phyloP scores from a whole-genome alignment of 2,329 filamentous ascomycete species.

The Mariannaea sp. region DNA sequence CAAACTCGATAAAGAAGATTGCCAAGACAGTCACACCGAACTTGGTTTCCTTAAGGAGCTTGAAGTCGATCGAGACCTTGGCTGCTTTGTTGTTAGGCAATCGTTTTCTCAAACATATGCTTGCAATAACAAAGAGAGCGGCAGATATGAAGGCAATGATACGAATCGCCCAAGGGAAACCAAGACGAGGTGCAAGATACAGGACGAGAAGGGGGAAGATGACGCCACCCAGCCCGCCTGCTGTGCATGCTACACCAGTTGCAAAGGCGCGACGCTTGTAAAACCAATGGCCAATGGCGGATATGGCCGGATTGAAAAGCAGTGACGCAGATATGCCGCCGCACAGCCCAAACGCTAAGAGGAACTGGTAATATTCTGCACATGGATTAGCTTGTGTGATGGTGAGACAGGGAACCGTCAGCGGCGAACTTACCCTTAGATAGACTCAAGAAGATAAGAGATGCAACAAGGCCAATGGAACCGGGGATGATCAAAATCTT shows the following conservation, averaged over 20 bases:
- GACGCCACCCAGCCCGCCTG: constrained; percentile 64
- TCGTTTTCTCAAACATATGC: constrained; percentile 45
- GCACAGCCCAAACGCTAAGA: constrained; percentile 69
- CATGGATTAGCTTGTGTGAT: not conserved
- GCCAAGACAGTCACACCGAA: constrained; percentile 59
- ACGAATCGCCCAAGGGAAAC: constrained; percentile 42
- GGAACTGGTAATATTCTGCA: constrained; percentile 69
- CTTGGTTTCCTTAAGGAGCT: constrained; percentile 54
- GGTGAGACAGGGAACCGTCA: not conserved
- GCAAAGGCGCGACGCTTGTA: constrained; percentile 63
- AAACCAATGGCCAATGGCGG: constrained; percentile 70
- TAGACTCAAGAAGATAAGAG: constrained; percentile 62
- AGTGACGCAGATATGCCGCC: constrained; percentile 69
- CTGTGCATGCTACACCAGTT: constrained; percentile 71
- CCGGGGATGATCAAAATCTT: constrained; percentile 62
- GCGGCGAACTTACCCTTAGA: constrained; percentile 50
- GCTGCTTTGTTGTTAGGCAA: constrained; percentile 54
- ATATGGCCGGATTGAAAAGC: constrained; percentile 71
- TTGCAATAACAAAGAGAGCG: constrained; percentile 37
- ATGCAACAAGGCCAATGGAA: constrained; percentile 58
- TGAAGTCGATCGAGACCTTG: constrained; percentile 52
- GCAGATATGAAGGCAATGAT: constrained; percentile 38
- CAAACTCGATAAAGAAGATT: constrained; percentile 49
- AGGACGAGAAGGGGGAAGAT: constrained; percentile 49
- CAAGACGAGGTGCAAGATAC: constrained; percentile 34